Evolutionary conservation across 352 stramenopile genomes (phyloP).

Genomic region (Pythium coloratum): DNA sequence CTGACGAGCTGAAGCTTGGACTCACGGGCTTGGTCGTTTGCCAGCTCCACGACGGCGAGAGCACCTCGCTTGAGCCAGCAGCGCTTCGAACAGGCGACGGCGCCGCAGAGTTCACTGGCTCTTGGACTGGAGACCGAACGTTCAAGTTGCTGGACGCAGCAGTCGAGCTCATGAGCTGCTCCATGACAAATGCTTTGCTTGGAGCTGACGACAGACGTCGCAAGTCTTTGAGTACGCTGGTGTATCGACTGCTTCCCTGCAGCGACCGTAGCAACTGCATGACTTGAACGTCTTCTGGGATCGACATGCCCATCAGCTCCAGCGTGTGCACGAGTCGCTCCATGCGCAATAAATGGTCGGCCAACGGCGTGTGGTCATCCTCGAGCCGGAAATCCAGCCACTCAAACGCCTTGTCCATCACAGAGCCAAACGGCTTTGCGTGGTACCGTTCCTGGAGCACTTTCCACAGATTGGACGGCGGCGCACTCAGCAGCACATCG

Average conservation of each 20-base stretch:
- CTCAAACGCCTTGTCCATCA: constrained; percentile 30
- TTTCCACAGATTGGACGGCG: constrained; percentile 23
- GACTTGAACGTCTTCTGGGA: constrained; percentile 21
- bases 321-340: constrained; percentile 7
- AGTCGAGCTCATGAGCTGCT: constrained; percentile 7
- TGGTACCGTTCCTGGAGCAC: constrained; percentile 19
- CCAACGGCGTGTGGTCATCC: constrained; percentile 5
- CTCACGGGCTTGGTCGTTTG: neutral
- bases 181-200: constrained; percentile 1
- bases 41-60: neutral
- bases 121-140: neutral
- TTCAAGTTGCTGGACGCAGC: neutral
- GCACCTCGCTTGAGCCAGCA: neutral
- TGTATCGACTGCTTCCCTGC: constrained; percentile 8
- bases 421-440: constrained; percentile 14
- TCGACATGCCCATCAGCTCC: constrained; percentile 18
- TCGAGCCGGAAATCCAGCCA: constrained; percentile 17
- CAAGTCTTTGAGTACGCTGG: constrained; percentile 1
- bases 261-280: constrained; percentile 22
- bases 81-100: neutral
- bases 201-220: neutral
- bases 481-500: constrained; percentile 21
- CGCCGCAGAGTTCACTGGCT: neutral
- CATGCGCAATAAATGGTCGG: constrained; percentile 14
- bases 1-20: neutral